These are phyloP conservation scores for Piloderma croceum DNA, from an alignment of 768 basidiomycete species.

Conservation along the genomic window DNA sequence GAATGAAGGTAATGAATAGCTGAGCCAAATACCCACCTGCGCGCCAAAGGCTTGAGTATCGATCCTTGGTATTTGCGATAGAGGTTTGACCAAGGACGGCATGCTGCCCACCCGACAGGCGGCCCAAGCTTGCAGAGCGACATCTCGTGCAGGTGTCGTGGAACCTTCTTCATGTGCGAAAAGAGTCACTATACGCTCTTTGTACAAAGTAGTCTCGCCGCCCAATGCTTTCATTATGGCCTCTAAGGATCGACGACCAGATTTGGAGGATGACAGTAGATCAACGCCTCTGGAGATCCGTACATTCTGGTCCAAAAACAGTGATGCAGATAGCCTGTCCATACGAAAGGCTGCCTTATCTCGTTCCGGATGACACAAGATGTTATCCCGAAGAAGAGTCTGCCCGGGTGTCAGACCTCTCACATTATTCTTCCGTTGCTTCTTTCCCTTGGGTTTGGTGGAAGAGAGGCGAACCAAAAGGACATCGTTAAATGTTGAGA, in stretches of 20 bases:
- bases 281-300: conserved; percentile 35
- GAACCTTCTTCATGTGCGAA: conserved; percentile 26
- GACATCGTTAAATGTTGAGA: conserved; percentile 31
- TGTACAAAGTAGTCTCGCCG: conserved; percentile 26
- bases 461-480: conserved; percentile 30
- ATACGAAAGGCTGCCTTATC: conserved; percentile 39
- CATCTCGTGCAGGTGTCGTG: conserved; percentile 8
- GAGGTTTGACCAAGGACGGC: conserved; percentile 11
- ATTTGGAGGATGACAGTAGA: conserved; percentile 29
- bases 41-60: conserved; percentile 20
- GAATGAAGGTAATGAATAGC: neutral
- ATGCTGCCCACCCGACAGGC: conserved; percentile 32
- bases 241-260: conserved; percentile 26
- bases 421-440: neutral
- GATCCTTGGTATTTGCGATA: conserved; percentile 16
- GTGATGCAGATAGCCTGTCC: conserved; percentile 38
- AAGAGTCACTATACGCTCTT: conserved; percentile 19
- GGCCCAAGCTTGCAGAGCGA: conserved; percentile 42
- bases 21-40: conserved; percentile 21
- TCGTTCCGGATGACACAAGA: conserved; percentile 25
- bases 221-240: conserved; percentile 35
- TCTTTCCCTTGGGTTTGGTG: conserved; percentile 4
- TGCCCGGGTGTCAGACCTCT: conserved; percentile 7
- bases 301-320: conserved; percentile 35
- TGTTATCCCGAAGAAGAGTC: conserved; percentile 22